Evolutionary conservation across 1,284 basidiomycete species (phyloP).

Genomic region (Vanrija sp.): DNA sequence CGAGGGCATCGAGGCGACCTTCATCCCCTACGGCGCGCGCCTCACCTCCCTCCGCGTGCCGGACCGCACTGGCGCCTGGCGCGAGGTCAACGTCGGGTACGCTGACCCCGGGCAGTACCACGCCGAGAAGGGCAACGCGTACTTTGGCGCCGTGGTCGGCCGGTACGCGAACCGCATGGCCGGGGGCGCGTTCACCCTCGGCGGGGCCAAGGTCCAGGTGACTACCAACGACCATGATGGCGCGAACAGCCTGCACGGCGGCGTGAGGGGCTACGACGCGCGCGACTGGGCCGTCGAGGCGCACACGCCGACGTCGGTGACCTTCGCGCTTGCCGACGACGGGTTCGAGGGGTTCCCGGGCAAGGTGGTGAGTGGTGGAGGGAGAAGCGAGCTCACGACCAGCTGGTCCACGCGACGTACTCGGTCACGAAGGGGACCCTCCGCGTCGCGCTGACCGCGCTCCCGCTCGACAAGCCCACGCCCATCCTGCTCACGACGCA

Average conservation of each 20-base stretch:
- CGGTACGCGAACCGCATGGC: slow-evolving; percentile 38
- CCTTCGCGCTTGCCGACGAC: slow-evolving; percentile 16
- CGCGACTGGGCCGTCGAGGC: slow-evolving; percentile 19
- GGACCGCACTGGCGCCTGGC: slow-evolving; percentile 19
- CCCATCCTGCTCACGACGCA: slow-evolving; percentile 38
- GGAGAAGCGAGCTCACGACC: slow-evolving; percentile 1
- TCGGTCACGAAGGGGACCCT: slow-evolving; percentile 16
- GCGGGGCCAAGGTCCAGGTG: slow-evolving; percentile 19
- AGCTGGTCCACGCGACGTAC: slow-evolving; percentile 30
- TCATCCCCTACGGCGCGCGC: slow-evolving; percentile 33
- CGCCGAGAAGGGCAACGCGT: slow-evolving; percentile 21
- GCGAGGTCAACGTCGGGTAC: slow-evolving; percentile 34
- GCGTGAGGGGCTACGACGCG: slow-evolving; percentile 20
- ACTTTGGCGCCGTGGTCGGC: slow-evolving; percentile 35
- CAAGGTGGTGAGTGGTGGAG: slow-evolving; percentile 19
- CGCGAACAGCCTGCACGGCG: slow-evolving; percentile 25
- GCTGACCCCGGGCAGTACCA: slow-evolving; percentile 20
- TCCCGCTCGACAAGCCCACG: slow-evolving; percentile 22
- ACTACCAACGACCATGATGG: slow-evolving; percentile 32
- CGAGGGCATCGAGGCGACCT: slow-evolving; percentile 32
- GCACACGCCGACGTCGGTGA: slow-evolving; percentile 7
- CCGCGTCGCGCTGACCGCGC: slow-evolving; percentile 5
- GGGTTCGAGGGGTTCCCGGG: slow-evolving; percentile 35
- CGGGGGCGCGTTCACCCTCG: slow-evolving; percentile 28
- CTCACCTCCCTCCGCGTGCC: slow-evolving; percentile 31